Percentiles rank a stretch among this genome's conserved stretches.
Conservation (phyloP, 2,329 filamentous ascomycete species). For the Fusarium secorum region DNA sequence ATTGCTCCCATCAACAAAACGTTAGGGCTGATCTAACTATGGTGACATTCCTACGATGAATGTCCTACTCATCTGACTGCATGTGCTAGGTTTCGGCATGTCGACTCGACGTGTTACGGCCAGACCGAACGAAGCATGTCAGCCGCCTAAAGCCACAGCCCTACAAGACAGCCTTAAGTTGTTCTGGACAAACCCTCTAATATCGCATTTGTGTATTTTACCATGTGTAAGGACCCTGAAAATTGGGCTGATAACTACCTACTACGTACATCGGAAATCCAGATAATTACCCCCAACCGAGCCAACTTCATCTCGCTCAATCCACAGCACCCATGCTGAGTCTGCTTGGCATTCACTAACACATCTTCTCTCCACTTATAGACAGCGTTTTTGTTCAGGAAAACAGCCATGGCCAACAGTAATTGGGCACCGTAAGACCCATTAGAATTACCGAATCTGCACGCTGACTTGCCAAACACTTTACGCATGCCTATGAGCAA, state of each 20-base stretch:
- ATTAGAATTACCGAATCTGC: neutral
- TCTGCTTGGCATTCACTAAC: conserved; percentile 16
- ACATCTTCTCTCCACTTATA: conserved; percentile 8
- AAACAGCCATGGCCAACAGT: neutral
- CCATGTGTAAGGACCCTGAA: neutral
- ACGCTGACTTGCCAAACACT: neutral
- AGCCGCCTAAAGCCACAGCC: conserved; percentile 32
- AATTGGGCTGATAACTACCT: conserved; percentile 4
- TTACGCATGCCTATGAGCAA: neutral
- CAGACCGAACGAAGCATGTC: conserved; percentile 35
- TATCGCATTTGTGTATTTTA: neutral
- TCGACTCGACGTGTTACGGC: conserved; percentile 16
- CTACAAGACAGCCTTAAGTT: conserved; percentile 14
- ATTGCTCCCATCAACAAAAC: neutral
- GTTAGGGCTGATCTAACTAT: conserved; percentile 13
- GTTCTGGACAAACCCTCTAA: neutral
- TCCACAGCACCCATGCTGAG: conserved; percentile 1
- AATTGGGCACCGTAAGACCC: neutral
- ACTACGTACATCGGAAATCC: neutral
- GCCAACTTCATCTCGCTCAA: conserved; percentile 24
- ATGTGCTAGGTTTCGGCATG: conserved; percentile 2
- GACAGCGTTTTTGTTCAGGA: neutral
- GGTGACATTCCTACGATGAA: neutral
- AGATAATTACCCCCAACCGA: neutral
- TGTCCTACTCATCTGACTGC: conserved; percentile 35